Evolutionary conservation across 148 eudicot genomes (phyloP).

Genomic region (Fallopia convolvulus): DNA sequence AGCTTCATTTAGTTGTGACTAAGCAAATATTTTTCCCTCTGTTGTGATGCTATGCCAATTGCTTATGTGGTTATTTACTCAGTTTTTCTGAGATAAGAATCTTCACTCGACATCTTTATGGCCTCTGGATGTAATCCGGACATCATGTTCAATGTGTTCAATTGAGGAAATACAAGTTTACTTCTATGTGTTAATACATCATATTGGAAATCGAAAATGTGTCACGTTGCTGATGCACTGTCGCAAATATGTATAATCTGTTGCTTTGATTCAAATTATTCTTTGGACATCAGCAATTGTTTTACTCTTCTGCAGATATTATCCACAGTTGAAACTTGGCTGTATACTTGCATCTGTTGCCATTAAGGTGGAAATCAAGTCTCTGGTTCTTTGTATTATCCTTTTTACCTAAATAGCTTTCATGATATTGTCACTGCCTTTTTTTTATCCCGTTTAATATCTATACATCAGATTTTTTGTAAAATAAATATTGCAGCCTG

Average conservation of each 20-base stretch:
- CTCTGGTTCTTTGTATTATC: neutral
- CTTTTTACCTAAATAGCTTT: neutral
- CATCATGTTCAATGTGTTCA: neutral
- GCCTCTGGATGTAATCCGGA: neutral
- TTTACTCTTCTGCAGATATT: constrained; percentile 48
- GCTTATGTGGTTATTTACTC: neutral
- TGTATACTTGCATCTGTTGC: constrained; percentile 53
- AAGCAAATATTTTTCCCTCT: neutral
- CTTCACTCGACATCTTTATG: neutral
- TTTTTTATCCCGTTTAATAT: neutral
- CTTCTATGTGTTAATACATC: neutral
- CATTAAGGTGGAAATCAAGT: constrained; percentile 44
- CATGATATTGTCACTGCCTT: constrained; percentile 4
- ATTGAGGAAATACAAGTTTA: neutral
- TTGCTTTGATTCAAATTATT: neutral
- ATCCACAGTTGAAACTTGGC: constrained; percentile 69
- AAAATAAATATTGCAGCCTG: constrained; percentile 52
- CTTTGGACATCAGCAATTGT: neutral
- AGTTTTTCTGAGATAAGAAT: neutral
- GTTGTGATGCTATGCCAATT: neutral
- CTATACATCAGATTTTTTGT: neutral
- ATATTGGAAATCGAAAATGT: neutral
- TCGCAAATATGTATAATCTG: neutral
- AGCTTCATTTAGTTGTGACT: constrained; percentile 6
- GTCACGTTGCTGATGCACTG: neutral